A percentile compares a stretch with the other conserved stretches of the same genome.
Conservation (phyloP, 2,329 filamentous ascomycete genomes). For the Exophiala dermatitidis region DNA sequence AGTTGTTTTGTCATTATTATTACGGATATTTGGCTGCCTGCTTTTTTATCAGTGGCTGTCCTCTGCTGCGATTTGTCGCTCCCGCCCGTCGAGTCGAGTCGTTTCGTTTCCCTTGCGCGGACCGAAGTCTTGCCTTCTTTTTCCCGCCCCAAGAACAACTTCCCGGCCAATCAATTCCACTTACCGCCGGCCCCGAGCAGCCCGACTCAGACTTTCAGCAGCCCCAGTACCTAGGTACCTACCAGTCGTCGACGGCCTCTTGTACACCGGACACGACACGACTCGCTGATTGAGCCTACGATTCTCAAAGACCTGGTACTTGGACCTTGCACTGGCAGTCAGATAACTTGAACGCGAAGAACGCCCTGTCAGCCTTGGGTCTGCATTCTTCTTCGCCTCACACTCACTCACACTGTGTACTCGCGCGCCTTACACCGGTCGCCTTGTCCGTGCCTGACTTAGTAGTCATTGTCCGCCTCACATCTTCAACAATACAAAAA, state of each 20-base stretch:
- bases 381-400: background rate
- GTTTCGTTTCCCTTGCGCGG: background rate
- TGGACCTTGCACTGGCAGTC: too few relatives aligned
- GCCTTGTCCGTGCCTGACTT: background rate
- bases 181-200: background rate
- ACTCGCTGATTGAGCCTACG: too few relatives aligned
- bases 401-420: background rate
- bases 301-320: too few relatives aligned
- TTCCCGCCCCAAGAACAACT: background rate
- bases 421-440: background rate
- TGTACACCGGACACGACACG: too few relatives aligned
- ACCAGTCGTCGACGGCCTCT: too few relatives aligned
- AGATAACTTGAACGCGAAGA: too few relatives aligned
- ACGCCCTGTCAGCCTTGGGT: too few relatives aligned
- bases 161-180: background rate
- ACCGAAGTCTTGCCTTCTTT: background rate
- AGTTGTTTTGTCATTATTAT: too few relatives aligned
- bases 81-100: background rate
- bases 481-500: background rate
- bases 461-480: background rate
- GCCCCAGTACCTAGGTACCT: too few relatives aligned
- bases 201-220: too few relatives aligned
- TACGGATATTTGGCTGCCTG: too few relatives aligned
- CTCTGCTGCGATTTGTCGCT: background rate
- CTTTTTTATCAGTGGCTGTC: background rate